phyloP scores from a whole-genome alignment of 2,329 filamentous ascomycete genomes.

The Trichophyton verrucosum region DNA sequence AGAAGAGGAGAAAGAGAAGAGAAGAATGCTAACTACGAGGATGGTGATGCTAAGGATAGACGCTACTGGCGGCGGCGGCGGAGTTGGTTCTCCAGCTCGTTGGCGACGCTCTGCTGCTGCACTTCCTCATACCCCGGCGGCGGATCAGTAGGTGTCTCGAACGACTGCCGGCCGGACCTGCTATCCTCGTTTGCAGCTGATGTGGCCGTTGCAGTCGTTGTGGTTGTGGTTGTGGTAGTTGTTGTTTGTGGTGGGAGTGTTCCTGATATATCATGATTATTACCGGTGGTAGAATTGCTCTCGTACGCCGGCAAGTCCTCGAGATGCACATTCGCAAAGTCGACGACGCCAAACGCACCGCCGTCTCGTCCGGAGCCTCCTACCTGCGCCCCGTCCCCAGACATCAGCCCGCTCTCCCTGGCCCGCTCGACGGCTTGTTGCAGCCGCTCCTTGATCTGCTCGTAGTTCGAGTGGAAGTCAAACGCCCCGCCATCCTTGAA shows the following conservation, averaged over 20 bases:
- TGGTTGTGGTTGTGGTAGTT: too few relatives aligned
- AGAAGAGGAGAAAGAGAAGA: neutral
- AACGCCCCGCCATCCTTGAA: conserved; percentile 95
- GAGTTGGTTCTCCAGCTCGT: conserved; percentile 54
- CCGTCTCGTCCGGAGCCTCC: conserved; percentile 27
- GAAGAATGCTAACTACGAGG: neutral
- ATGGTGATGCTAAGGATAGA: neutral
- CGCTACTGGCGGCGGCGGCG: conserved; percentile 17
- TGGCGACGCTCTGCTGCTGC: conserved; percentile 65
- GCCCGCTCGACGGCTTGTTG: conserved; percentile 68
- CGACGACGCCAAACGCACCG: conserved; percentile 35
- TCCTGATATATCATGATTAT: neutral
- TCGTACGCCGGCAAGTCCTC: conserved; percentile 86
- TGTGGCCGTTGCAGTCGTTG: too few relatives aligned
- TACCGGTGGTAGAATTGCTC: conserved; percentile 27
- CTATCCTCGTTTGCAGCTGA: neutral
- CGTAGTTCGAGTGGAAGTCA: conserved; percentile 74
- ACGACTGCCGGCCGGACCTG: conserved; percentile 9
- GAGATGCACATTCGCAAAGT: conserved; percentile 56
- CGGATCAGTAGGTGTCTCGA: conserved; percentile 54
- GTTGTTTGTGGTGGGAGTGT: too few relatives aligned
- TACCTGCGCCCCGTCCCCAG: conserved; percentile 22
- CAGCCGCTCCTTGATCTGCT: conserved; percentile 70
- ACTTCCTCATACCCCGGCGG: conserved; percentile 88
- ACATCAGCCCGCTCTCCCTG: conserved; percentile 45